phyloP scores from a whole-genome alignment of 2,329 filamentous ascomycete species.

The Neurospora sp. region DNA sequence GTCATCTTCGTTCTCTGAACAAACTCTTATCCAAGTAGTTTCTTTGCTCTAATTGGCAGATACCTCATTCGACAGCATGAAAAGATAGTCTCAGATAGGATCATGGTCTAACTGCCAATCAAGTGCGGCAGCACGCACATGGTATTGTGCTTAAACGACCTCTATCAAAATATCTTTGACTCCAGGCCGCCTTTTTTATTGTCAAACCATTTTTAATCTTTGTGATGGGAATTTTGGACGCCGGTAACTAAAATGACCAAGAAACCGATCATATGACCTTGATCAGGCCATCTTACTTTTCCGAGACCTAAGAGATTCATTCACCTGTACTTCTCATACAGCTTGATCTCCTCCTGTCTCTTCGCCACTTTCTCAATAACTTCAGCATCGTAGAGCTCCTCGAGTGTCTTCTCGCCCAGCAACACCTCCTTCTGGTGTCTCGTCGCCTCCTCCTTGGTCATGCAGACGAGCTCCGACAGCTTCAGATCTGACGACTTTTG shows the following conservation, averaged over 20 bases:
- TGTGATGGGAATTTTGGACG: neutral
- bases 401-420: constrained; percentile 52
- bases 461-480: constrained; percentile 67
- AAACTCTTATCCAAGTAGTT: neutral
- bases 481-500: constrained; percentile 67
- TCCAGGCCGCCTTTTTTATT: neutral
- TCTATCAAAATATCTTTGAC: neutral
- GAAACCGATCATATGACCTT: neutral
- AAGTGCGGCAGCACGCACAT: neutral
- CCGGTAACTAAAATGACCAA: neutral
- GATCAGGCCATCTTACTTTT: neutral
- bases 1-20: neutral
- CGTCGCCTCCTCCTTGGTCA: constrained; percentile 84
- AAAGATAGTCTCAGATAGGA: too few relatives aligned
- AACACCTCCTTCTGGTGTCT: constrained; percentile 74
- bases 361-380: constrained; percentile 58
- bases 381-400: constrained; percentile 63
- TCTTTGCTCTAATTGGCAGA: neutral
- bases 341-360: constrained; percentile 56
- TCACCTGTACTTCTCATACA: constrained; percentile 44
- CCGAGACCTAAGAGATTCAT: constrained; percentile 12
- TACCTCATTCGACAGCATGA: neutral
- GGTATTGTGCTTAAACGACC: neutral
- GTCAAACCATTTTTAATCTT: neutral
- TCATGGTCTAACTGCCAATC: neutral